Conservation (phyloP, 345 rosid genomes). For the Murraya koenigii region DNA sequence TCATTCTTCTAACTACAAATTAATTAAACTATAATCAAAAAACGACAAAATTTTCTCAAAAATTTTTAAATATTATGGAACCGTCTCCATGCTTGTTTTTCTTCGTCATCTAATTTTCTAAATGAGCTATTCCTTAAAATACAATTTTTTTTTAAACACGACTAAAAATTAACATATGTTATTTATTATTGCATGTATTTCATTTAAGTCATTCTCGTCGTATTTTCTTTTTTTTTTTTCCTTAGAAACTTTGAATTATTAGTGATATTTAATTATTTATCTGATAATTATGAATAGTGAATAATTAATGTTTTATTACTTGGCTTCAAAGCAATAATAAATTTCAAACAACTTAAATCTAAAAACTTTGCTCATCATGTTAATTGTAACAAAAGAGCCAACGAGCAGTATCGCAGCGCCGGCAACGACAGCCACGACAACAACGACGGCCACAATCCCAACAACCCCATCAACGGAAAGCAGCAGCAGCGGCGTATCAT, state of each 20-base stretch:
- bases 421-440: constrained; percentile 7
- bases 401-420: constrained; percentile 12
- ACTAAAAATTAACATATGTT: background rate
- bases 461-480: constrained; percentile 9
- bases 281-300: no score
- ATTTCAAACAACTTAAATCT: no score
- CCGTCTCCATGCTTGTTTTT: background rate
- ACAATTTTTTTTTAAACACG: background rate
- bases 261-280: no score
- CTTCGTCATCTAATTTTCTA: background rate
- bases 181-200: constrained; percentile 22
- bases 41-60: background rate
- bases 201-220: background rate
- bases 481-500: constrained; percentile 16
- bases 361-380: background rate
- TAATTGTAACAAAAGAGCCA: constrained; percentile 31
- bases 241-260: no score
- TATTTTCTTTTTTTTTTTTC: no score
- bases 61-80: background rate
- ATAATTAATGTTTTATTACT: background rate
- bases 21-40: background rate
- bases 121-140: background rate
- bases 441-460: constrained; percentile 6
- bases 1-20: background rate
- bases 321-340: constrained; percentile 7